phyloP scores from a whole-genome alignment of 495 filamentous ascomycete genomes.

The Aspergillus campestris region DNA sequence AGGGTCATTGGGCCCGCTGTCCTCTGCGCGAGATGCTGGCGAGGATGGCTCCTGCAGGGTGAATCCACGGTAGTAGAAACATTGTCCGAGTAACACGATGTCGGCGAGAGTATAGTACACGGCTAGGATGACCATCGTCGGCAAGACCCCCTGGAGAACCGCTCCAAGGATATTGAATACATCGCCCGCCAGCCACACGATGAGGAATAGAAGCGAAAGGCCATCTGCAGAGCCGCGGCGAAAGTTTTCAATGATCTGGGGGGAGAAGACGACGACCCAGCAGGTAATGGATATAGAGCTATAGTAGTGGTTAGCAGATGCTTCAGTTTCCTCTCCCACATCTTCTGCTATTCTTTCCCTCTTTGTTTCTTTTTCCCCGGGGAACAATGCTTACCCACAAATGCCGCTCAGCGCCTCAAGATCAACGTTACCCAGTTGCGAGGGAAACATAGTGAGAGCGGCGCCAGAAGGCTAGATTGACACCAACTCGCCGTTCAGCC shows the following conservation, averaged over 20 bases:
- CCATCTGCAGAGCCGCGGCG: slow-evolving; percentile 78
- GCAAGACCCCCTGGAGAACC: slow-evolving; percentile 84
- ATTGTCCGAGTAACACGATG: slow-evolving; percentile 77
- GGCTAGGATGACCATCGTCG: slow-evolving; percentile 93
- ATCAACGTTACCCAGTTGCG: slow-evolving; percentile 59
- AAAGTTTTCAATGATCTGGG: slow-evolving; percentile 95
- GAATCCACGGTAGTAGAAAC: slow-evolving; percentile 89
- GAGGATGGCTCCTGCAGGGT: slow-evolving; percentile 47
- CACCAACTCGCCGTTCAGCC: slow-evolving; percentile 1
- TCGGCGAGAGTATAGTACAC: slow-evolving; percentile 95
- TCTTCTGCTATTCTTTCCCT: no score
- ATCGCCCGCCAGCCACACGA: slow-evolving; percentile 88
- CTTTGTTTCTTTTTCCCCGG: not conserved
- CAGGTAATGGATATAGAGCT: slow-evolving; percentile 93
- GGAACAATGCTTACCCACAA: slow-evolving; percentile 52
- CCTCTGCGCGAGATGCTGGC: slow-evolving; percentile 6
- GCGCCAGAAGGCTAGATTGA: slow-evolving; percentile 5
- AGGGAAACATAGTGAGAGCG: slow-evolving; percentile 54
- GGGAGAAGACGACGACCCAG: slow-evolving; percentile 96
- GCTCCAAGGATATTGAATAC: slow-evolving; percentile 94
- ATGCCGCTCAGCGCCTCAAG: slow-evolving; percentile 86
- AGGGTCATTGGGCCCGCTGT: slow-evolving; percentile 7
- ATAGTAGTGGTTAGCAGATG: slow-evolving; percentile 4
- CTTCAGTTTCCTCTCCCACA: not conserved
- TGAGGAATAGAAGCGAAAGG: slow-evolving; percentile 79